Percentiles rank a stretch among this genome's conserved stretches.
Evolutionary conservation across 257 asterid species (phyloP).

Genomic region (Voacanga thouarsii): DNA sequence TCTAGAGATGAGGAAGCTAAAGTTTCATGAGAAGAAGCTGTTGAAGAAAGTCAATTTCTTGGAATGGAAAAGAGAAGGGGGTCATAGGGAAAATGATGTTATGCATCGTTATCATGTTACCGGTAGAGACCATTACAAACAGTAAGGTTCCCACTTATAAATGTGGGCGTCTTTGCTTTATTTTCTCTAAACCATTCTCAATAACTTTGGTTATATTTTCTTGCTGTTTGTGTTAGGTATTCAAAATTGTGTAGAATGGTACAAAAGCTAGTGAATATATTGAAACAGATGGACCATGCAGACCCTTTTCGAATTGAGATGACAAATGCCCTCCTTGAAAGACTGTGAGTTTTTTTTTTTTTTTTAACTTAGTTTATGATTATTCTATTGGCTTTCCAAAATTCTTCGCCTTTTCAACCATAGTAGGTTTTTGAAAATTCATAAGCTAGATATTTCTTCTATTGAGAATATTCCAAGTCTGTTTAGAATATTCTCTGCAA

Average conservation of each 20-base stretch:
- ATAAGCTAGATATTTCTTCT: background rate
- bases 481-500: background rate
- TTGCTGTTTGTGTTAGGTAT: slow-evolving; percentile 46
- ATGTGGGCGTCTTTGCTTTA: background rate
- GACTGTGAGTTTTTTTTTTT: slow-evolving; percentile 55
- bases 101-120: slow-evolving; percentile 80
- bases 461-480: background rate
- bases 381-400: background rate
- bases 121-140: slow-evolving; percentile 86
- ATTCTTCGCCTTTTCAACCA: background rate
- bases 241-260: slow-evolving; percentile 72
- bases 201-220: background rate
- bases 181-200: background rate
- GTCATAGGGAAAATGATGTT: slow-evolving; percentile 73
- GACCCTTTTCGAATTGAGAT: slow-evolving; percentile 85
- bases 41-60: slow-evolving; percentile 72
- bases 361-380: background rate
- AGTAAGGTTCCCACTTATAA: slow-evolving; percentile 27
- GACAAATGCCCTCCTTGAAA: slow-evolving; percentile 86
- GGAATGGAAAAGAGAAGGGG: slow-evolving; percentile 93
- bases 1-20: slow-evolving; percentile 70
- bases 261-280: slow-evolving; percentile 80
- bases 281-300: slow-evolving; percentile 83
- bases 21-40: slow-evolving; percentile 77
- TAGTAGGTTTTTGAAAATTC: background rate